Percentiles rank a stretch among this genome's conserved stretches.
These are phyloP conservation scores for Penicillium roqueforti DNA, from an alignment of 495 filamentous ascomycete species.

Conservation along the genomic window DNA sequence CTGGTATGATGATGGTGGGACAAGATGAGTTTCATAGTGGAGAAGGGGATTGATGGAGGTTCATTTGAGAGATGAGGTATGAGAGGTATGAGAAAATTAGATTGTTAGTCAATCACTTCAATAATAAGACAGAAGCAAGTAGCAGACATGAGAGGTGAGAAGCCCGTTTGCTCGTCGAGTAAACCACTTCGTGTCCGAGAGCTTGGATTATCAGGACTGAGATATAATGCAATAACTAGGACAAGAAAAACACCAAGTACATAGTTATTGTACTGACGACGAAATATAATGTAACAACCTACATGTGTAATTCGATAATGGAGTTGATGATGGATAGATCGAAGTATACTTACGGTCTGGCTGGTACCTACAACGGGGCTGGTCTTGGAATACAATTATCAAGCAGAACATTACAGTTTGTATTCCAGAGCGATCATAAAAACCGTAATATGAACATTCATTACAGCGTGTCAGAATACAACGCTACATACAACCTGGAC, in stretches of 20 bases:
- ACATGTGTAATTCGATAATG: not conserved
- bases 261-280: too few relatives aligned
- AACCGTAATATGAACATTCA: conserved; percentile 24
- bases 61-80: not conserved
- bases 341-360: not conserved
- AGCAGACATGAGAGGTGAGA: not conserved
- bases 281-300: too few relatives aligned
- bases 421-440: conserved; percentile 7
- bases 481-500: conserved; percentile 32
- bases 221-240: not conserved
- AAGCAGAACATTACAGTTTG: not conserved
- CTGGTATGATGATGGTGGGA: too few relatives aligned
- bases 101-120: not conserved
- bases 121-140: not conserved
- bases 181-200: not conserved
- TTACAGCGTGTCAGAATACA: conserved; percentile 30
- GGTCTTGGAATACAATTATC: not conserved
- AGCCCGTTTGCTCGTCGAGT: not conserved
- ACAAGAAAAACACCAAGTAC: not conserved
- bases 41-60: not conserved
- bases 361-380: not conserved
- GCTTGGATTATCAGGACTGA: not conserved
- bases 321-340: too few relatives aligned
- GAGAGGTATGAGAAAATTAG: not conserved
- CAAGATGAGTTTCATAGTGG: too few relatives aligned